phyloP scores from a whole-genome alignment of 805 yeast genomes.

The Candida patagonica region DNA sequence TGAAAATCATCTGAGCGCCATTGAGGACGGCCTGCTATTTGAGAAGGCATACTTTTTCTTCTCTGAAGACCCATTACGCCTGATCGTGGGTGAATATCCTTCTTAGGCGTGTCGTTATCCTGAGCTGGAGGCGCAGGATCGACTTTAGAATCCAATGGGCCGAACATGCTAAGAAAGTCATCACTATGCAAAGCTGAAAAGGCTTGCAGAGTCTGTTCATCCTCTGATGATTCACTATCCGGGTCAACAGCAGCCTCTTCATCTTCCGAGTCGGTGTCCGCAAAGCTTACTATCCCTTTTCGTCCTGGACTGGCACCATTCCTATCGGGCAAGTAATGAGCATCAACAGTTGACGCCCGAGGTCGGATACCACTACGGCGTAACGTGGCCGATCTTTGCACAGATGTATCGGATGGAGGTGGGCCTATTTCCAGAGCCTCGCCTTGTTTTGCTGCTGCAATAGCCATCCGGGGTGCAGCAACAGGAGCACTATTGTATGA shows the following conservation, averaged over 20 bases:
- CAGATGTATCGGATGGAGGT: neutral
- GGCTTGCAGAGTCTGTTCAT: constrained; percentile 19
- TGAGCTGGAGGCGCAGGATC: neutral
- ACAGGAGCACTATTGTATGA: constrained; percentile 27
- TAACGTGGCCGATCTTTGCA: neutral
- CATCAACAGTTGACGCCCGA: constrained; percentile 13
- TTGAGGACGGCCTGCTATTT: neutral
- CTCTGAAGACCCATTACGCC: constrained; percentile 15
- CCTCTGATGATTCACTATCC: constrained; percentile 14
- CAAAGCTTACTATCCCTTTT: neutral
- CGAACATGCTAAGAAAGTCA: neutral
- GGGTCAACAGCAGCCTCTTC: constrained; percentile 5
- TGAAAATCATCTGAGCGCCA: neutral
- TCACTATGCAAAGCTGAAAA: constrained; percentile 16
- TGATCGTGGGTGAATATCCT: too few relatives aligned
- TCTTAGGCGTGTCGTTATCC: neutral
- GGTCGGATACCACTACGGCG: constrained; percentile 6
- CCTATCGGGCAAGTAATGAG: neutral
- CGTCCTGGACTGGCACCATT: neutral
- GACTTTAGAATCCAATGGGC: neutral
- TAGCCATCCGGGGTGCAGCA: constrained; percentile 66
- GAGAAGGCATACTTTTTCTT: constrained; percentile 13
- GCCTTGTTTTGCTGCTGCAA: constrained; percentile 72
- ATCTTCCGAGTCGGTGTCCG: constrained; percentile 3
- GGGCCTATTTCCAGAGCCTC: constrained; percentile 58